phyloP scores from a whole-genome alignment of 305 asterid genomes.

The Fraxinus platypoda region DNA sequence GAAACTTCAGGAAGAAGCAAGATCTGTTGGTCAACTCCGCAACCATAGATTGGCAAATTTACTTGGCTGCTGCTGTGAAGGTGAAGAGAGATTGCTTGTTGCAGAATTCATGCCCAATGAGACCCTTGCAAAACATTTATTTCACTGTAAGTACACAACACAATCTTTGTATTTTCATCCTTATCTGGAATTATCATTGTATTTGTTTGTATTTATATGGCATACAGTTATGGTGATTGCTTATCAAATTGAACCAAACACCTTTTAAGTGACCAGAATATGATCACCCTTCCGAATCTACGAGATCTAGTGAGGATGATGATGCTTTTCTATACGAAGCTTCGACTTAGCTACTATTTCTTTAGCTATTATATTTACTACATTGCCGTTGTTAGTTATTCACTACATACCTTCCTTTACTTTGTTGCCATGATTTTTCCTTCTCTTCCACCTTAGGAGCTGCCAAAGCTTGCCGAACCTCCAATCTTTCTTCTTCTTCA shows the following conservation, averaged over 20 bases:
- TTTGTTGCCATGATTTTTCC: neutral
- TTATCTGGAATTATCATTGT: neutral
- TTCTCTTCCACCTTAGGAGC: neutral
- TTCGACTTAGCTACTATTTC: neutral
- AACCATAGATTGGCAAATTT: constrained; percentile 71
- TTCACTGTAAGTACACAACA: constrained; percentile 67
- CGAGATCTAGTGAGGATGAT: neutral
- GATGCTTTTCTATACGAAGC: neutral
- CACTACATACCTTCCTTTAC: neutral
- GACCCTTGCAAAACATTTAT: constrained; percentile 85
- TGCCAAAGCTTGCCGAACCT: neutral
- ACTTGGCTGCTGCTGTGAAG: constrained; percentile 92
- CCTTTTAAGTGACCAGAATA: neutral
- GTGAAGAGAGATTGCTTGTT: constrained; percentile 88
- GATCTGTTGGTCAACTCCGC: constrained; percentile 86
- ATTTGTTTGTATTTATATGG: neutral
- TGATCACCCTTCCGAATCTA: neutral
- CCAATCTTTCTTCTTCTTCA: neutral
- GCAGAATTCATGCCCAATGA: constrained; percentile 96
- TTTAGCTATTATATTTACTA: neutral
- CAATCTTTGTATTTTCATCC: neutral
- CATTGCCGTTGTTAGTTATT: neutral
- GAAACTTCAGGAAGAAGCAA: constrained; percentile 80
- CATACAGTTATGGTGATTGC: neutral
- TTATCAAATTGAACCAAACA: neutral